Conservation (phyloP, 78 protist genomes). For the Bigelowiella natans region DNA sequence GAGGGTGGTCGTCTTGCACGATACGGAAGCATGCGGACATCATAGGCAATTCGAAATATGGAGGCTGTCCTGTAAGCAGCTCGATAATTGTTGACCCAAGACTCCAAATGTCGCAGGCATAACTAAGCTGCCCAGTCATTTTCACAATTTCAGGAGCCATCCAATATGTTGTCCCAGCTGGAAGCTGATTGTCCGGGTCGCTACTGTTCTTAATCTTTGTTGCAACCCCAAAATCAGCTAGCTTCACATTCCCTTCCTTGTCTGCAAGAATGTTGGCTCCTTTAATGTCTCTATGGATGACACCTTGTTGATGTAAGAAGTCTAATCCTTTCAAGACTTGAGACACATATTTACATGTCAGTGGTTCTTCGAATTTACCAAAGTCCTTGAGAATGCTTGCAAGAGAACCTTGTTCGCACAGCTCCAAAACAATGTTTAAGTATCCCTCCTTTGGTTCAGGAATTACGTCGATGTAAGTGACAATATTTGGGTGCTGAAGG, state of each 20-base stretch:
- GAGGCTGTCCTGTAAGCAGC: conserved; percentile 87
- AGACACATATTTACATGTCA: conserved; percentile 56
- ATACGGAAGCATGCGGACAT: conserved; percentile 89
- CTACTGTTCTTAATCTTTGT: conserved; percentile 43
- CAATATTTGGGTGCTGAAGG: conserved; percentile 39
- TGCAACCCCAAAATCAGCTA: conserved; percentile 87
- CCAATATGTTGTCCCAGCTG: conserved; percentile 93
- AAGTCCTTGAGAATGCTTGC: conserved; percentile 50
- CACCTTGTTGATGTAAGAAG: conserved; percentile 67
- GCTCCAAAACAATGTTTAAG: conserved; percentile 77
- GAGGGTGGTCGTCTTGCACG: conserved; percentile 88
- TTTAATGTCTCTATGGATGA: conserved; percentile 46
- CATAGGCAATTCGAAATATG: conserved; percentile 83
- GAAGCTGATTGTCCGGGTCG: neutral
- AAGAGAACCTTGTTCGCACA: conserved; percentile 79
- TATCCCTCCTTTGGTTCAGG: conserved; percentile 18
- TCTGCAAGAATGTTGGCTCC: conserved; percentile 36
- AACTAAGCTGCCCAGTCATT: conserved; percentile 41
- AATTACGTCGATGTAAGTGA: conserved; percentile 28
- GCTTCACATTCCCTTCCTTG: conserved; percentile 26
- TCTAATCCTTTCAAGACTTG: conserved; percentile 66
- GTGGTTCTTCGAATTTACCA: conserved; percentile 78
- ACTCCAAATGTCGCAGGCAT: conserved; percentile 88
- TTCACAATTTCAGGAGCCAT: conserved; percentile 95
- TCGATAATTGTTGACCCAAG: conserved; percentile 91